Evolutionary conservation across 768 basidiomycete species (phyloP).

Genomic region (Leccinum fibrillosum): DNA sequence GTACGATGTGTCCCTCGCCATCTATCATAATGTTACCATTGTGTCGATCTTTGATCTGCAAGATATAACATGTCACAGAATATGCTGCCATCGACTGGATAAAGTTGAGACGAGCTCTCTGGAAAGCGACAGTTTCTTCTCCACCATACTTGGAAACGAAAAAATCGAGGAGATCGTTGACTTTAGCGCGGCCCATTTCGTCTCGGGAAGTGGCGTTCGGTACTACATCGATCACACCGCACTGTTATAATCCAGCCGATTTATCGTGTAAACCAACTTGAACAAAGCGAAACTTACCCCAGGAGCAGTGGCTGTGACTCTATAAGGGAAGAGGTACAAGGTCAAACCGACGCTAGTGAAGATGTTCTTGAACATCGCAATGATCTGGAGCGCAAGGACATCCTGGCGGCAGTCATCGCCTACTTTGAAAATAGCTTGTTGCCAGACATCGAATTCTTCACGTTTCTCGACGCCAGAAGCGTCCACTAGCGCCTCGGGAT

Average conservation of each 20-base stretch:
- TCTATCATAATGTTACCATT: slow-evolving; percentile 99
- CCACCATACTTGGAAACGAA: slow-evolving; percentile 93
- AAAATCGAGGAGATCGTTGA: slow-evolving; percentile 93
- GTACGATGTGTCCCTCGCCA: slow-evolving; percentile 93
- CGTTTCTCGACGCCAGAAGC: slow-evolving; percentile 55
- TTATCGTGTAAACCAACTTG: background rate
- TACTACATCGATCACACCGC: slow-evolving; percentile 97
- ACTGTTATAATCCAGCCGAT: slow-evolving; percentile 48
- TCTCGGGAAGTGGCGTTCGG: slow-evolving; percentile 97
- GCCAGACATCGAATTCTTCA: slow-evolving; percentile 86
- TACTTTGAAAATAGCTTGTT: slow-evolving; percentile 99
- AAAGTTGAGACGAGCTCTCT: slow-evolving; percentile 90
- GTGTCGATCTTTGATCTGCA: slow-evolving; percentile 98
- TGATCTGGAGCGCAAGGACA: slow-evolving; percentile 93
- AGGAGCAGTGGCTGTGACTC: slow-evolving; percentile 94
- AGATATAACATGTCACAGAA: slow-evolving; percentile 94
- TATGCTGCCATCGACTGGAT: slow-evolving; percentile 99
- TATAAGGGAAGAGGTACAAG: slow-evolving; percentile 91
- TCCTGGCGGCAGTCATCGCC: slow-evolving; percentile 99
- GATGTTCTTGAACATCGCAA: slow-evolving; percentile 99
- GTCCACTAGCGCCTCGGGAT: slow-evolving; percentile 73
- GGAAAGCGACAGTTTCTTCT: slow-evolving; percentile 85
- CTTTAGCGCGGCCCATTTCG: slow-evolving; percentile 98
- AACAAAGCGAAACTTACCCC: slow-evolving; percentile 53
- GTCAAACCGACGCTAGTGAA: slow-evolving; percentile 86